Evolutionary conservation across 163 green algal species (phyloP).

Genomic region (Scenedesmus sp.): DNA sequence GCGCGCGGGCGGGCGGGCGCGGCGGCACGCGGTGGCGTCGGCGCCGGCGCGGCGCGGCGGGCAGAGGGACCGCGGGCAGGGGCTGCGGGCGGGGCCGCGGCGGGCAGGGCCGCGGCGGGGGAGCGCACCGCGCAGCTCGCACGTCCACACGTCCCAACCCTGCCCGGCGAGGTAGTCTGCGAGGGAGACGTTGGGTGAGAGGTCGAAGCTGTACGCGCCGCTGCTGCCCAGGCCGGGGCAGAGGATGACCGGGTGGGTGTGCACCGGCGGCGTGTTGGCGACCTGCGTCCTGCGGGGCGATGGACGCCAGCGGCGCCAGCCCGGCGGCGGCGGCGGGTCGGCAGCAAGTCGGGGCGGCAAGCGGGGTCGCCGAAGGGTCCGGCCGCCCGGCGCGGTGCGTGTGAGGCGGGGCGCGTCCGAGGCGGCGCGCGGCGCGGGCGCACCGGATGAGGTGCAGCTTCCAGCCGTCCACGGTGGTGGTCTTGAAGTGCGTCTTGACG

Average conservation of each 20-base stretch:
- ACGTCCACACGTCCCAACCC: constrained; percentile 63
- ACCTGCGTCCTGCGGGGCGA: constrained; percentile 19
- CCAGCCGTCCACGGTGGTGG: constrained; percentile 35
- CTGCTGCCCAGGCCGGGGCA: constrained; percentile 54
- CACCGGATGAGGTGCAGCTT: constrained; percentile 47
- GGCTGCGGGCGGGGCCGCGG: too few relatives aligned
- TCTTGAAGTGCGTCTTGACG: constrained; percentile 42
- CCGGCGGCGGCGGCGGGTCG: too few relatives aligned
- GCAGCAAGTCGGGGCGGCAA: neutral
- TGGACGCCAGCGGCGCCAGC: too few relatives aligned
- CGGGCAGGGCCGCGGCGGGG: too few relatives aligned
- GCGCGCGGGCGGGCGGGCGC: neutral
- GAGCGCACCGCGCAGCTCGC: constrained; percentile 55
- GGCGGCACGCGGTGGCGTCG: too few relatives aligned
- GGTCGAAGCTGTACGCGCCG: constrained; percentile 59
- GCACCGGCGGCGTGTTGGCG: neutral
- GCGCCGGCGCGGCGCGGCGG: too few relatives aligned
- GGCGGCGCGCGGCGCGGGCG: neutral
- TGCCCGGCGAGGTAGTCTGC: constrained; percentile 51
- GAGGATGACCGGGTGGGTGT: constrained; percentile 39
- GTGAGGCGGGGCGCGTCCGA: too few relatives aligned
- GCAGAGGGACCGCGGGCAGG: too few relatives aligned
- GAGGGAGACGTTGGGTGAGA: constrained; percentile 47
- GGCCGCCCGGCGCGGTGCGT: neutral
- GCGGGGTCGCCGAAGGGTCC: neutral